Base-by-base conservation (phyloP, 2,329 filamentous ascomycete genomes). In the Elsinoe necatrix region DNA sequence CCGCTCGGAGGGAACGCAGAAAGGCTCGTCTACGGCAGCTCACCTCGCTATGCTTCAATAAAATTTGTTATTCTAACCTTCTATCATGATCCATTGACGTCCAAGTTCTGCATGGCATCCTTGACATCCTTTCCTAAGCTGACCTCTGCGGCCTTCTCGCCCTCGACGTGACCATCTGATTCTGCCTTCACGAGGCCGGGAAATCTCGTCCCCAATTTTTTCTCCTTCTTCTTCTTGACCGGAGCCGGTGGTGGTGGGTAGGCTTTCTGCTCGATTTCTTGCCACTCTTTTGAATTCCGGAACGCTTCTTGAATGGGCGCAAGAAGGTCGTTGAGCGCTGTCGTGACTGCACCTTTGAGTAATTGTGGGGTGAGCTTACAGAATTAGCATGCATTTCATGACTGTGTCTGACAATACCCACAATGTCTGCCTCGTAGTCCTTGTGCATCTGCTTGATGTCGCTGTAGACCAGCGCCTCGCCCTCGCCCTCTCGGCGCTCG, bases 311-410 rank as follows among this genome's bases (percentile, higher is more conserved):
- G 84, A 59, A 98, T 92, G 1, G 92, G 89, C 1, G 79, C 82
- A 57, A 95, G 77, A 11, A 97, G 79, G 37, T 80, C 77, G 62
- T 82, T 83, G 18, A 98, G 79, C 8, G 83, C 88, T 54, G 82
- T 79, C 4, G 86, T 80, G 4, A 95, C 83, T 9, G 88, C 89
- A n/a, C 85, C 80, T 76, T 98, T 97, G 54, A 97, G 77, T 11
- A 87, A 74, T 75, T 96, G 91, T 0, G 93, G 93, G 1, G 87
- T 89, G 60, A 95, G 80, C 79, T 84, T 61, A 27, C 56, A 12
- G 25, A 31, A 51, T 34, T 42, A 39, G 25, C n/a, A 31, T 37
- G 11, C 7, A 8, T 1, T 3, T 9, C n/a, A 27, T 14, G 54
- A 12, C 12, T 9, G 2, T 23, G 7, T 12, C 16, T 16, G 54